Conservation (phyloP, 1,139 yeast genomes). For the Yamadazyma taylorii region DNA sequence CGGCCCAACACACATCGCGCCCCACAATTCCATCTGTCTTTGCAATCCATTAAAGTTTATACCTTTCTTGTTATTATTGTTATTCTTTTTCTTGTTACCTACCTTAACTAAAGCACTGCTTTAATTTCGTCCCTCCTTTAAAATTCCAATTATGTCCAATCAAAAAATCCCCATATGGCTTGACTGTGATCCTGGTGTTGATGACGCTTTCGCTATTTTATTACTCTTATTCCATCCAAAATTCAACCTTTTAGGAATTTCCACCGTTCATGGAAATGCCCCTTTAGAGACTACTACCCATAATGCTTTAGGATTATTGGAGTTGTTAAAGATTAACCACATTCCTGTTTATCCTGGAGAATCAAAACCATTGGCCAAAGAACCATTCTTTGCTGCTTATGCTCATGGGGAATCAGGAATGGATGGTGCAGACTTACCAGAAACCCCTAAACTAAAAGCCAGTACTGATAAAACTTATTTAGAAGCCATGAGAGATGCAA, state of each 20-base stretch:
- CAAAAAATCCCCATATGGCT: slow-evolving; percentile 65
- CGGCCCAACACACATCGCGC: too few species aligned
- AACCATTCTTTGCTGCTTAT: slow-evolving; percentile 53
- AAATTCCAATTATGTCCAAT: slow-evolving; percentile 16
- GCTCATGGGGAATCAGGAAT: slow-evolving; percentile 77
- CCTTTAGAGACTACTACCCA: slow-evolving; percentile 64
- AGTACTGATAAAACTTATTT: slow-evolving; percentile 45
- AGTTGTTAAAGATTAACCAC: slow-evolving; percentile 50
- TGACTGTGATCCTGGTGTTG: slow-evolving; percentile 95
- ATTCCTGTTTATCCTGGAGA: slow-evolving; percentile 72
- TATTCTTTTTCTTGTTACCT: too few species aligned
- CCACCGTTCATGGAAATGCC: slow-evolving; percentile 84
- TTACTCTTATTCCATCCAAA: slow-evolving; percentile 60
- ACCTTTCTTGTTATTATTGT: too few species aligned
- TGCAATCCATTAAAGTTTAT: too few species aligned
- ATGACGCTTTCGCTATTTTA: slow-evolving; percentile 78
- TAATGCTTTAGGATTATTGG: slow-evolving; percentile 67
- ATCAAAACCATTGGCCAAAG: slow-evolving; percentile 51
- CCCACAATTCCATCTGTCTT: too few species aligned
- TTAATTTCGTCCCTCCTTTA: too few species aligned
- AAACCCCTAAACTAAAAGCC: slow-evolving; percentile 35
- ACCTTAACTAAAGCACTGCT: too few species aligned
- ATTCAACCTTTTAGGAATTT: slow-evolving; percentile 66
- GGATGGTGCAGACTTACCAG: slow-evolving; percentile 67
- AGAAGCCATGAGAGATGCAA: slow-evolving; percentile 57